Evolutionary conservation across 257 asterid genomes (phyloP), one percentile per base, ranked within the genome.

Genomic region (Gardenia jasminoides): DNA sequence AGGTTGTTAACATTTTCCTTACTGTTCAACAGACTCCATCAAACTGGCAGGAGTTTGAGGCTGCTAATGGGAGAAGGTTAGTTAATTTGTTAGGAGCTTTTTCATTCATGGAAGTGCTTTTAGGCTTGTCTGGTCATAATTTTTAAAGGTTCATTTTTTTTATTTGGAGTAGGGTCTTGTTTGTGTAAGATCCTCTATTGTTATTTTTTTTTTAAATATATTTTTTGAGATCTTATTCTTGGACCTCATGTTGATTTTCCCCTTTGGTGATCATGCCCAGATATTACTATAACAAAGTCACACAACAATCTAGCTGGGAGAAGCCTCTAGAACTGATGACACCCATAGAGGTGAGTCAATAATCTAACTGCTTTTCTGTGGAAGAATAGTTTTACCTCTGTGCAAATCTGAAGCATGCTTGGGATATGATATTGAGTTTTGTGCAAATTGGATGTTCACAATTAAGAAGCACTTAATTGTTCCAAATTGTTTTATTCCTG

Each of bases 301-400:
- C 97, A 33, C 93, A 93, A 86, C 96, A 89, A 86, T 96, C 99
- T 59, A 91, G 94, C 86, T 96, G 99, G 99, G 99, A 96, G 84
- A 96, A 96, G 91, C 99, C 99, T 84, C 65, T 82, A 66, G 99
- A 96, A 84, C 84, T 96, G 91, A 91, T 96, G 98, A 92, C 97
- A 68, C 93, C 97, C 68, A 75, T 90, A 67, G 99, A 96, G 99
- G 99, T 93, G 91, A 85, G 91, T 84, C 82, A 79, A 78, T 72
- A 78, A 76, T 78, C 67, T 78, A 73, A 33, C 70, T 82, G 67
- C 75, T 82, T 70, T 75, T 70, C 64, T 70, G 74, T 65, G 58
- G 80, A 46, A 80, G 80, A 58, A 69, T 67, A 69, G 75, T 74
- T 46, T 72, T 77, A 79, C 67, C 70, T 82, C 74, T 69, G 33